Conservation (phyloP, 495 filamentous ascomycete species). For the Cudoniella acicularis region DNA sequence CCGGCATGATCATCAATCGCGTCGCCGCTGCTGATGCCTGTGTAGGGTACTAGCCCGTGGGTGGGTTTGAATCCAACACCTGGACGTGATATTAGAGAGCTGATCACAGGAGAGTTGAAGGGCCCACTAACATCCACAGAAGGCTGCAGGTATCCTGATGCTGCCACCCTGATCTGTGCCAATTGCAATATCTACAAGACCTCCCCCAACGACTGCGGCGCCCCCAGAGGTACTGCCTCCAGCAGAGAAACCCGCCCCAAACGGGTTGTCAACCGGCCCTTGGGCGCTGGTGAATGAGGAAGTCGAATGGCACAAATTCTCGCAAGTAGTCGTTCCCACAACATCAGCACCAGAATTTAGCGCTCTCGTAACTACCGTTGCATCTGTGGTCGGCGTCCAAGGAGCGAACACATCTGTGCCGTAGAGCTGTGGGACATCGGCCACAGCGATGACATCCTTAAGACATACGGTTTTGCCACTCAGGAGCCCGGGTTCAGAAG, state of each 20-base stretch:
- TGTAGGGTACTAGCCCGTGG: slow-evolving; percentile 44
- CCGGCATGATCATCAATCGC: slow-evolving; percentile 36
- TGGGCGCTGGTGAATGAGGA: slow-evolving; percentile 36
- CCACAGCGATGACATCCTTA: slow-evolving; percentile 14
- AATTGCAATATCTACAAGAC: slow-evolving; percentile 42
- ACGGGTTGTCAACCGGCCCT: slow-evolving; percentile 37
- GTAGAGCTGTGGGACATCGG: slow-evolving; percentile 17
- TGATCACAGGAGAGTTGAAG: not conserved
- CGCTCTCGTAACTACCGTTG: slow-evolving; percentile 41
- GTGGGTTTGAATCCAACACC: slow-evolving; percentile 34
- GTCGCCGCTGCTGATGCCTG: slow-evolving; percentile 34
- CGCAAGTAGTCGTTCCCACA: slow-evolving; percentile 38
- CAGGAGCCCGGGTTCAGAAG: slow-evolving; percentile 7
- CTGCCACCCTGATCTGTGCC: slow-evolving; percentile 48
- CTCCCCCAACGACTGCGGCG: slow-evolving; percentile 36
- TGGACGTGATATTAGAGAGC: not conserved
- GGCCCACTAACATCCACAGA: slow-evolving; percentile 30
- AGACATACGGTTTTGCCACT: slow-evolving; percentile 13
- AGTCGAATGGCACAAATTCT: slow-evolving; percentile 39
- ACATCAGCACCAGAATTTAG: slow-evolving; percentile 41
- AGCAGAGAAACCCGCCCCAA: slow-evolving; percentile 31
- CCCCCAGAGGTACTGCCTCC: slow-evolving; percentile 46
- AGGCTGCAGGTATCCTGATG: slow-evolving; percentile 41
- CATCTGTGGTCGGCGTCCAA: slow-evolving; percentile 36
- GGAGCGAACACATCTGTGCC: slow-evolving; percentile 20